Conservation (phyloP, 169 alveolate species). For the Plasmodium adleri region DNA sequence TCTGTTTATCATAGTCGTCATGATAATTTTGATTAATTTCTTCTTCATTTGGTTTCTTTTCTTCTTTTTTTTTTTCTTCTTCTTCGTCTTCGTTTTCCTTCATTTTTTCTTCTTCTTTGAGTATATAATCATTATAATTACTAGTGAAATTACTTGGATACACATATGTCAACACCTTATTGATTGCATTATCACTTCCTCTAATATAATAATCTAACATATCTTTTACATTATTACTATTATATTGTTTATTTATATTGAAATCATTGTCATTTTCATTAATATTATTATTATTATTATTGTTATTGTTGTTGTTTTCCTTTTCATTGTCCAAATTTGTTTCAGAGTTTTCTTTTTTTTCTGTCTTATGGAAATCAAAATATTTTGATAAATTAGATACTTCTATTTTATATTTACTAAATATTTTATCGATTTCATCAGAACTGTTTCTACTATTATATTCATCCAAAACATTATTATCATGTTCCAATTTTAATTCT, state of each 20-base stretch:
- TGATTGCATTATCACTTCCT: too few relatives aligned
- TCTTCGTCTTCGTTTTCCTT: neutral
- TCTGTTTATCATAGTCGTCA: constrained; percentile 3
- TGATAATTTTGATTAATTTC: neutral
- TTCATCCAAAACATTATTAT: neutral
- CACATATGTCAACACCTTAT: too few relatives aligned
- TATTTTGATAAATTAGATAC: constrained; percentile 60
- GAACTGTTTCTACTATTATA: constrained; percentile 30
- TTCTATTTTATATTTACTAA: constrained; percentile 42
- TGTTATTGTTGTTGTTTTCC: neutral
- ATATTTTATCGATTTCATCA: constrained; percentile 39
- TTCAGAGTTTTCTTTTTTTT: constrained; percentile 9
- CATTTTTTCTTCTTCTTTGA: neutral
- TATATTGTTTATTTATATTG: neutral
- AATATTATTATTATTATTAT: neutral
- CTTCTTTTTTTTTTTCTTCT: neutral
- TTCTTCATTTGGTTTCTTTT: neutral
- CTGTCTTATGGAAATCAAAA: constrained; percentile 40
- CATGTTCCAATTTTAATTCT: neutral
- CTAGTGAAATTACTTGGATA: neutral
- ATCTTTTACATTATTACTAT: neutral
- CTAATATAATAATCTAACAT: too few relatives aligned
- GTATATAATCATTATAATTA: neutral
- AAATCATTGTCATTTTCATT: neutral
- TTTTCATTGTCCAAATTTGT: neutral